A percentile compares a stretch with the other conserved stretches of the same genome.
phyloP scores from a whole-genome alignment of 768 basidiomycete genomes.

The Daedaleopsis sinensis region DNA sequence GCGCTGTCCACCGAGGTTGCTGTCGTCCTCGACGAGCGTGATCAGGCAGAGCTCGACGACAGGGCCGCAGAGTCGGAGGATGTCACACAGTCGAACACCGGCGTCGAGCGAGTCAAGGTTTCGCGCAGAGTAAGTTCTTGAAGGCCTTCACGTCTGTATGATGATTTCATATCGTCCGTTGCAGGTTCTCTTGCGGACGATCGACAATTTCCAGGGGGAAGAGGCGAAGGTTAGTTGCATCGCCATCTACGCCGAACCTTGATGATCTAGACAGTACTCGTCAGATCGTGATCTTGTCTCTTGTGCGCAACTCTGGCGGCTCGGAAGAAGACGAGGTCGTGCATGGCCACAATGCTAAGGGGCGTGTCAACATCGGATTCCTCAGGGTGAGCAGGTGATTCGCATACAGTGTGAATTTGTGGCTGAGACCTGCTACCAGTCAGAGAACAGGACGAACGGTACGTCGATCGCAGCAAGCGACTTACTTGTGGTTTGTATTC shows the following conservation, averaged over 20 bases:
- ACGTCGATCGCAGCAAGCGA: background rate
- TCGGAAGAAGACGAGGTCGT: slow-evolving; percentile 40
- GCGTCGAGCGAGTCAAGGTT: slow-evolving; percentile 52
- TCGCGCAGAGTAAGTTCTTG: slow-evolving; percentile 48
- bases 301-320: slow-evolving; percentile 71
- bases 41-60: slow-evolving; percentile 59
- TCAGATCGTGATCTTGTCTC: slow-evolving; percentile 70
- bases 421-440: slow-evolving; percentile 35
- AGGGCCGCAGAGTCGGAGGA: slow-evolving; percentile 43
- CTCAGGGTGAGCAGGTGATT: slow-evolving; percentile 53
- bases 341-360: slow-evolving; percentile 15
- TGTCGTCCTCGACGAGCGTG: slow-evolving; percentile 69
- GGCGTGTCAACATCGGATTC: slow-evolving; percentile 59
- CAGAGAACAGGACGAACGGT: slow-evolving; percentile 59
- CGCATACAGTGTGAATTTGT: background rate
- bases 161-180: background rate
- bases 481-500: background rate
- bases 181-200: slow-evolving; percentile 69
- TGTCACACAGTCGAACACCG: slow-evolving; percentile 9
- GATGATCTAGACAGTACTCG: background rate
- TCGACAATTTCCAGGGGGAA: slow-evolving; percentile 80
- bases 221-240: slow-evolving; percentile 56
- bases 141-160: background rate
- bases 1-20: slow-evolving; percentile 50
- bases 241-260: background rate